These are phyloP conservation scores for Iris pallida DNA, from an alignment of 116 monocot genomes.

Conservation along the genomic window DNA sequence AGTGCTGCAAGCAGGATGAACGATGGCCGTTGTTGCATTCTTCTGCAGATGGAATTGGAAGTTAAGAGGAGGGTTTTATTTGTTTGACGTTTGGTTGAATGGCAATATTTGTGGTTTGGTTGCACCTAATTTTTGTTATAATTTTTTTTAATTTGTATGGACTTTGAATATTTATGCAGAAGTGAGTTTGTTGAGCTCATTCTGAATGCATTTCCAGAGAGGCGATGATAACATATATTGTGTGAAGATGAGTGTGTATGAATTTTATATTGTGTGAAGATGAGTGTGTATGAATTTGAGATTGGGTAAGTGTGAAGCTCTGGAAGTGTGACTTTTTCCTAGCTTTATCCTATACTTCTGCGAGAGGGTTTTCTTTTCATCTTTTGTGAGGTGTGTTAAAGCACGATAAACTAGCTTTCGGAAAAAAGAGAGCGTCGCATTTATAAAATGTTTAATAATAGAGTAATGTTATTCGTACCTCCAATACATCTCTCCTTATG, in stretches of 20 bases:
- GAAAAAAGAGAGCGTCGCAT: too few species aligned
- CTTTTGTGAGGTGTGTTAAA: too few species aligned
- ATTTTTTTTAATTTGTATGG: background rate
- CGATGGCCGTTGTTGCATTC: too few species aligned
- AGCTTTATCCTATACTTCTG: too few species aligned
- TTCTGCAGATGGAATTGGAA: too few species aligned
- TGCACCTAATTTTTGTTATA: background rate
- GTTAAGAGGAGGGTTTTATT: background rate
- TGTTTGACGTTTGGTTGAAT: background rate
- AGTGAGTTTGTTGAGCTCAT: constrained; percentile 9
- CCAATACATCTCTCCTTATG: too few species aligned
- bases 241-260: background rate
- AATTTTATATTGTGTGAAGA: background rate
- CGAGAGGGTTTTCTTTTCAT: too few species aligned
- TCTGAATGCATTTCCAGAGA: background rate
- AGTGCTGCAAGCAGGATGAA: background rate
- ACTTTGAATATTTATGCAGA: background rate
- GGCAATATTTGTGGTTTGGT: background rate
- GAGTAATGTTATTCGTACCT: too few species aligned
- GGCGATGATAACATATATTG: background rate
- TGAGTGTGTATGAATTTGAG: too few species aligned
- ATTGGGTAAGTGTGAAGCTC: background rate
- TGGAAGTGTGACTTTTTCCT: background rate
- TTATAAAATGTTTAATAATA: too few species aligned
- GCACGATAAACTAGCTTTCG: too few species aligned